Evolutionary conservation across 2,329 filamentous ascomycete species (phyloP), one percentile per base, ranked within the genome.

Genomic region (Plenodomus lindquistii): DNA sequence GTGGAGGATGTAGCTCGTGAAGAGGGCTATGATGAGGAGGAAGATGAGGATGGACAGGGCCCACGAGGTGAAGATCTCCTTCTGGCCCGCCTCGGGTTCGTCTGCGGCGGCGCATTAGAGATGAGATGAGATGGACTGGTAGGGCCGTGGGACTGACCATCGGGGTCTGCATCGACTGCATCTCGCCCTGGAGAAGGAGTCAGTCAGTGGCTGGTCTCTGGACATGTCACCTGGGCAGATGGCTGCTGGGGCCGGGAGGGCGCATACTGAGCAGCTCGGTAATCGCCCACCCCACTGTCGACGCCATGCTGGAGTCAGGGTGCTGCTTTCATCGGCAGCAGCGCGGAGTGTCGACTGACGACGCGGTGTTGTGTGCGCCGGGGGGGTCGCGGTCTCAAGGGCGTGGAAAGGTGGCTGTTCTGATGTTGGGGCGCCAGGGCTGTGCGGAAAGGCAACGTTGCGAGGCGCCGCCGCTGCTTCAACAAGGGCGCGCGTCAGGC

Each of bases 1-100:
- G 75, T 97, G 93, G 52, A 99, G 83, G 61, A 95, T 88, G 77
- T 99, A 99, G 80, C 92, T 97, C 37, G 91, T 96, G 74, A 97
- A 96, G 64, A 99, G 89, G 54, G 94, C 93, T 59, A 89, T 84
- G 61, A 97, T 96, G 65, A 99, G 85, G 63, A 99, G 85, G 77
- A 91, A 83, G 64, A 99, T 96, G 63, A 96, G 85, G 68, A 99
- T 99, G 76, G 97, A 96, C 60, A 99, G 85, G 22, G 93, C 92
- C 91, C 91, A 97, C 77, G 94, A 97, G 64, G 92, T 88, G 70
- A 91, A 90, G 57, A 96, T 89, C 78, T 99, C 94, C 79, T 96
- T 92, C 74, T 96, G 85, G 40, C 89, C 88, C 37, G 90, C 87
- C 73, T 96, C 91, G 52, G 86, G 84, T 63, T 85, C 84, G 63